These are phyloP conservation scores for Schizophyllum commune DNA, from an alignment of 1,284 basidiomycete species.

Conservation along the genomic window DNA sequence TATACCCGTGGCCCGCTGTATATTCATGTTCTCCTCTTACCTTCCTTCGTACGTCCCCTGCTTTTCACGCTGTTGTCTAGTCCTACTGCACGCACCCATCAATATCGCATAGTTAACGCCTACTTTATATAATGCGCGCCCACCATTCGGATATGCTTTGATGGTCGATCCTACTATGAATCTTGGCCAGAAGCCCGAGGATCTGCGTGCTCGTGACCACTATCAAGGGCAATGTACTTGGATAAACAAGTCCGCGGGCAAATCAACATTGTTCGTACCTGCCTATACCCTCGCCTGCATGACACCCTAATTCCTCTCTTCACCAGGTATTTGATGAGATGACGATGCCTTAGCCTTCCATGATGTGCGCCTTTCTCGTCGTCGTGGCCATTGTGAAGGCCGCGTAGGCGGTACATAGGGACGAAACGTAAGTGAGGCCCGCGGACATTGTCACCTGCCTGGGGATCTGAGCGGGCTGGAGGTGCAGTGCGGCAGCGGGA, in stretches of 20 bases:
- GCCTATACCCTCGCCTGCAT: not conserved
- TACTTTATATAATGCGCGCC: not conserved
- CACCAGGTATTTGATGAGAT: not conserved
- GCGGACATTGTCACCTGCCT: not conserved
- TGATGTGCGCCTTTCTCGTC: not conserved
- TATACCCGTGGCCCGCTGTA: slow-evolving; percentile 35
- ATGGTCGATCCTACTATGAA: not conserved
- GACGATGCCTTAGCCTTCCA: not conserved
- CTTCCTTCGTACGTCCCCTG: not conserved
- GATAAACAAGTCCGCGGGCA: not conserved
- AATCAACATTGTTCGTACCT: not conserved
- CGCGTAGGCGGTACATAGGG: too few species aligned
- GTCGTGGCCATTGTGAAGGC: too few species aligned
- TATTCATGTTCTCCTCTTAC: slow-evolving; percentile 26
- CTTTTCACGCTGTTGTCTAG: not conserved
- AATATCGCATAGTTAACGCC: not conserved
- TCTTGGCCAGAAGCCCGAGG: not conserved
- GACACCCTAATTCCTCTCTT: not conserved
- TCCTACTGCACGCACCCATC: not conserved
- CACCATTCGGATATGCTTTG: not conserved
- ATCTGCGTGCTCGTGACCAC: not conserved
- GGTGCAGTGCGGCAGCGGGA: not conserved
- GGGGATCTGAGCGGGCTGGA: not conserved
- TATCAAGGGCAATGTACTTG: not conserved
- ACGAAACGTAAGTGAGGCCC: not conserved